Evolutionary conservation across 306 rosid genomes (phyloP).

Genomic region (Fragaria iinumae): DNA sequence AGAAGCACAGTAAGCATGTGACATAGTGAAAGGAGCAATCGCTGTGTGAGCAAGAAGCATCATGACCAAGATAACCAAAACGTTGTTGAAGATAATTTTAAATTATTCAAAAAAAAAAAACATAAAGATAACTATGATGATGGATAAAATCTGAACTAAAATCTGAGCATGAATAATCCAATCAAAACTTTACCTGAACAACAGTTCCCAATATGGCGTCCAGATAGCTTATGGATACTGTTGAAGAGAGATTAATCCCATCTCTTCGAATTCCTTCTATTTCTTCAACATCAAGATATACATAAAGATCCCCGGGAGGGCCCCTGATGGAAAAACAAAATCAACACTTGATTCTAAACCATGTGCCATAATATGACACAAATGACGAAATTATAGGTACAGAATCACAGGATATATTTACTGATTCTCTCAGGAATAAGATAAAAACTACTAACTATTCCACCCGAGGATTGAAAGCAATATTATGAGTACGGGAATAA

Average conservation of each 20-base stretch:
- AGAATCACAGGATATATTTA: background rate
- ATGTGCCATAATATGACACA: constrained; percentile 14
- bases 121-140: too few species aligned
- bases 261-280: constrained; percentile 87
- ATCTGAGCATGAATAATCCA: background rate
- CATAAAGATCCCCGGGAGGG: constrained; percentile 92
- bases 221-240: constrained; percentile 65
- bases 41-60: background rate
- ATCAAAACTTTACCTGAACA: constrained; percentile 48
- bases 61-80: too few species aligned
- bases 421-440: background rate
- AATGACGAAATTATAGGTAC: constrained; percentile 17
- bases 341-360: constrained; percentile 28
- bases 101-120: background rate
- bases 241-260: constrained; percentile 78
- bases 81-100: too few species aligned
- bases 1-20: background rate
- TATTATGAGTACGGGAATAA: too few species aligned
- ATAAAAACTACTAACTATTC: background rate
- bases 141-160: background rate
- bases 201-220: constrained; percentile 86
- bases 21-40: background rate
- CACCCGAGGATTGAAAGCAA: background rate
- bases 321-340: constrained; percentile 63
- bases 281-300: constrained; percentile 80